Evolutionary conservation across 139 green algal species (phyloP).

Genomic region (Micractinium sp.): DNA sequence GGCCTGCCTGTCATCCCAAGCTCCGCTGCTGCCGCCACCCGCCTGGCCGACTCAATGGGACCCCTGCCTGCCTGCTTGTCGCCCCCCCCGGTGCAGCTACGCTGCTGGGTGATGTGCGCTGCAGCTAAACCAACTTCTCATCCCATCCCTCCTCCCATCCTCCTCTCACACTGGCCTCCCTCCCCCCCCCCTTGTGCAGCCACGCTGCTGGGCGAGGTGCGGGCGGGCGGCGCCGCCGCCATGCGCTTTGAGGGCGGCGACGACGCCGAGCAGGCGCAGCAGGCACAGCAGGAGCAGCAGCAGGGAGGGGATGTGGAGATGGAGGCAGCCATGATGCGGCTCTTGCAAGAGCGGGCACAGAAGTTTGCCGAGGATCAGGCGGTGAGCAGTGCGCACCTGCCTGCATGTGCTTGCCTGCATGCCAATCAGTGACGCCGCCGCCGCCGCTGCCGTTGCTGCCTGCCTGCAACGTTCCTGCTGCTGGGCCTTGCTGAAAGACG

Average conservation of each 20-base stretch:
- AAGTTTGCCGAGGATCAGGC: conserved; percentile 9
- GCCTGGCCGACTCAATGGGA: no score
- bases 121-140: not conserved
- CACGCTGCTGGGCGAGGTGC: conserved; percentile 34
- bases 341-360: not conserved
- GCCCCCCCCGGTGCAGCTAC: not conserved
- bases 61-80: no score
- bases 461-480: not conserved
- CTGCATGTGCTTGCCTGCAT: no score
- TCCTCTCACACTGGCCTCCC: no score
- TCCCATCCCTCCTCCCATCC: not conserved
- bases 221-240: not conserved
- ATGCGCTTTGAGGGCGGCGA: conserved; percentile 8
- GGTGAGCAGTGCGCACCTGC: not conserved
- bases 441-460: not conserved
- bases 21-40: no score
- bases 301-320: not conserved
- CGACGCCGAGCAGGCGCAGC: not conserved
- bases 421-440: no score
- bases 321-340: conserved; percentile 11
- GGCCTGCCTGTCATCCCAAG: no score
- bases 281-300: not conserved
- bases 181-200: not conserved
- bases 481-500: not conserved
- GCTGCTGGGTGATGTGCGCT: not conserved